These are phyloP conservation scores for Talaromyces marneffei DNA, from an alignment of 2,329 filamentous ascomycete genomes.

Conservation along the genomic window DNA sequence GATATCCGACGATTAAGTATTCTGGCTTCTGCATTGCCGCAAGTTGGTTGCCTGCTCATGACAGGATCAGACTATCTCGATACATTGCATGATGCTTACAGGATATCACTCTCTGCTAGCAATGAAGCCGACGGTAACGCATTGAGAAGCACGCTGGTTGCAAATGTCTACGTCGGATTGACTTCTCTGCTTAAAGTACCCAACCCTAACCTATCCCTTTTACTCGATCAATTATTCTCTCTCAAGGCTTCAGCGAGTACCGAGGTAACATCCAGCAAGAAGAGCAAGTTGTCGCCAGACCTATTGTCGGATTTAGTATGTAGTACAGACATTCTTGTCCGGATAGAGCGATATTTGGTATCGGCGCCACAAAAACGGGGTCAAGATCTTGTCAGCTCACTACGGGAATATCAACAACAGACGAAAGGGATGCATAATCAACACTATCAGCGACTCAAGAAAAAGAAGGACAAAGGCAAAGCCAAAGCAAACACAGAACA, in stretches of 20 bases:
- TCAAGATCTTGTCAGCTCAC: slow-evolving; percentile 34
- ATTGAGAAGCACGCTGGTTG: slow-evolving; percentile 63
- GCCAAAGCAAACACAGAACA: slow-evolving; percentile 29
- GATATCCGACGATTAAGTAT: slow-evolving; percentile 36
- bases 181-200: slow-evolving; percentile 62
- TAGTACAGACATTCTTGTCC: slow-evolving; percentile 63
- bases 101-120: slow-evolving; percentile 26
- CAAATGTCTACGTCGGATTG: slow-evolving; percentile 69
- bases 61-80: slow-evolving; percentile 86
- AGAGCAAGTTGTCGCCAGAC: slow-evolving; percentile 44
- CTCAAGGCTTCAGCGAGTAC: slow-evolving; percentile 66
- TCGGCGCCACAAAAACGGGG: slow-evolving; percentile 37
- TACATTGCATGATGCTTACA: slow-evolving; percentile 50
- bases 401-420: slow-evolving; percentile 36
- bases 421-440: slow-evolving; percentile 35
- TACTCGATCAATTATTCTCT: slow-evolving; percentile 78
- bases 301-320: slow-evolving; percentile 79
- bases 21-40: slow-evolving; percentile 34
- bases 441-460: slow-evolving; percentile 38
- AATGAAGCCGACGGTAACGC: slow-evolving; percentile 49
- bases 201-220: slow-evolving; percentile 64
- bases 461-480: slow-evolving; percentile 38
- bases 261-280: slow-evolving; percentile 31
- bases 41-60: slow-evolving; percentile 59
- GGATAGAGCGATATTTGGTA: slow-evolving; percentile 33